phyloP scores from a whole-genome alignment of 495 filamentous ascomycete genomes.

The Stereocaulon alpinum region DNA sequence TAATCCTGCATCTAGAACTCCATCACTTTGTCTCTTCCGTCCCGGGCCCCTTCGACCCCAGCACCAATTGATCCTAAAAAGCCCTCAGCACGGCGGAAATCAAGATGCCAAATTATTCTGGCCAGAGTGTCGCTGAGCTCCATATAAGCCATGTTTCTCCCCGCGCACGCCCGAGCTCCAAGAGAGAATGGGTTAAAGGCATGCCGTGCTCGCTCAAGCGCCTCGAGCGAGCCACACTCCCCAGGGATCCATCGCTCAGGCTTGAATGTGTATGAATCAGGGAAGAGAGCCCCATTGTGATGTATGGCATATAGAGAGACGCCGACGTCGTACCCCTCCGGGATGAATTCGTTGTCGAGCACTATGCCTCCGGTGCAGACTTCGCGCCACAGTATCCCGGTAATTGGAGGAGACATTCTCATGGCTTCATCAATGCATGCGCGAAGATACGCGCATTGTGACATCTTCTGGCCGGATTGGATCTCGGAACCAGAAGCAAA shows the following conservation, averaged over 20 bases:
- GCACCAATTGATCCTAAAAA: neutral
- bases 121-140: slow-evolving; percentile 44
- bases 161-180: slow-evolving; percentile 47
- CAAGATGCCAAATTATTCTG: slow-evolving; percentile 30
- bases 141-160: slow-evolving; percentile 47
- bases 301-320: slow-evolving; percentile 46
- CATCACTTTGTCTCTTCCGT: neutral
- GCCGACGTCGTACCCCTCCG: slow-evolving; percentile 42
- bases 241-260: slow-evolving; percentile 45
- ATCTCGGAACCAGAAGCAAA: slow-evolving; percentile 48
- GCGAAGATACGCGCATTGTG: slow-evolving; percentile 41
- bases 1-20: neutral
- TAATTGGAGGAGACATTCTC: slow-evolving; percentile 51
- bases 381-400: slow-evolving; percentile 45
- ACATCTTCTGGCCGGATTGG: slow-evolving; percentile 27
- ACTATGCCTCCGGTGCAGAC: slow-evolving; percentile 39
- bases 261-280: slow-evolving; percentile 36
- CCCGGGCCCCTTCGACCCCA: neutral
- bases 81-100: neutral
- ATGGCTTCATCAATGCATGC: slow-evolving; percentile 58
- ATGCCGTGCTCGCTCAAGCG: slow-evolving; percentile 32
- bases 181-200: slow-evolving; percentile 49
- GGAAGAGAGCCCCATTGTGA: slow-evolving; percentile 38
- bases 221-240: neutral
- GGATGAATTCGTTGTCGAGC: slow-evolving; percentile 14